Evolutionary conservation across 1,139 yeast genomes (phyloP), one percentile per base, ranked within the genome.

Genomic region (Williopsis jadinii): DNA sequence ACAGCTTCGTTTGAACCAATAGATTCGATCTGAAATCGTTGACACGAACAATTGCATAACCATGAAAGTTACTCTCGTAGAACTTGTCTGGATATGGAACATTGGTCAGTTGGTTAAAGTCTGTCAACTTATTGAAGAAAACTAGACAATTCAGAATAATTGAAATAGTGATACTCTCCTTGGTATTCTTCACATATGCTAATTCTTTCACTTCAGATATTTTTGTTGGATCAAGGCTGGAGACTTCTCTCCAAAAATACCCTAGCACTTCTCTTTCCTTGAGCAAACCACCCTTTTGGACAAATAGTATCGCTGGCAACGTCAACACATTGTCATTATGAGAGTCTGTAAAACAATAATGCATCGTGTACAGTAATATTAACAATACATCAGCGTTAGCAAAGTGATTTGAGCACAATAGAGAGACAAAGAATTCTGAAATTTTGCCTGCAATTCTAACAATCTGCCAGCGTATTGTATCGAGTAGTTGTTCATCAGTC

Each of bases 221-320:
- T 28, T 62, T 54, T 13, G 55, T 50, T 11, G 63, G 36, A 2
- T 60, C 64, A 32, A 60, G 46, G 8, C 35, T 15, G 8, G 32
- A 36, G 31, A 58, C 33, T 14, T 35, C 26, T 12, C 41, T 34
- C 58, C 62, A 56, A 34, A 48, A 53, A 24, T 51, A 50, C 13
- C 48, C 19, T 15, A 54, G 39, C 3, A 56, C 41, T 8, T 52
- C 54, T 37, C 51, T 55, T 33, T 65, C 54, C 27, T 43, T 52
- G 5, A 55, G 50, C 45, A 65, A 71, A 9, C 77, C 77, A 3
- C 70, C 75, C 26, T 59, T 51, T 49, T 76, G 80, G 44, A 75
- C 62, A 43, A 76, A 69, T 8, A 68, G 52, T 26, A 75, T 63
- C 0, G 70, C 70, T 32, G 76, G 69, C 0, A 77, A 56, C 0